Evolutionary conservation across 2,329 filamentous ascomycete genomes (phyloP).

Genomic region (Mycosphaerella sp.): DNA sequence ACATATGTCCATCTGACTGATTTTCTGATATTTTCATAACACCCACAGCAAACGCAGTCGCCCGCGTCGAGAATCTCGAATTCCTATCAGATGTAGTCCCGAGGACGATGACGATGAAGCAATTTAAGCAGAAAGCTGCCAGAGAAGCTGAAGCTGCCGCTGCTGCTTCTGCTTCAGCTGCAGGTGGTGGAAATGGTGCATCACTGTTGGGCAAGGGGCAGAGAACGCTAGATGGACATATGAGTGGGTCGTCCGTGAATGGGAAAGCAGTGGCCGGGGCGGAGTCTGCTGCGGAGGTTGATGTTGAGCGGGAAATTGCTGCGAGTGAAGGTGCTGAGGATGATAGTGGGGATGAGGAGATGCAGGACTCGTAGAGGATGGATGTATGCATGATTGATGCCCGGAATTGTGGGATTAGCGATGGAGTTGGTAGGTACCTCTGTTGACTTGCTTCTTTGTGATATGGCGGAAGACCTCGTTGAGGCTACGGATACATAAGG

Average conservation of each 20-base stretch:
- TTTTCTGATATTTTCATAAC: background rate
- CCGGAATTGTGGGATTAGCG: background rate
- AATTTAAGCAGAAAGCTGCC: conserved; percentile 57
- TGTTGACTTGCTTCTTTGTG: background rate
- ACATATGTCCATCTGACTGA: no score
- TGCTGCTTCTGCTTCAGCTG: background rate
- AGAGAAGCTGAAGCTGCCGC: conserved; percentile 20
- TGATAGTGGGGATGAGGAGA: background rate
- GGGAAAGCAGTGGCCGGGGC: background rate
- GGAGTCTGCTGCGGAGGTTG: background rate
- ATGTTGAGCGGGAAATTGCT: conserved; percentile 1
- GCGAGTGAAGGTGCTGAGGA: background rate
- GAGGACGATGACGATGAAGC: conserved; percentile 73
- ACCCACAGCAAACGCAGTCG: conserved; percentile 69
- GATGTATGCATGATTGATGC: background rate
- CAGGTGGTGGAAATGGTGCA: background rate
- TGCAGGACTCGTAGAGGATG: background rate
- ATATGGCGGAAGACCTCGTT: background rate
- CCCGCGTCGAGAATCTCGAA: conserved; percentile 86
- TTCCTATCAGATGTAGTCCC: conserved; percentile 90
- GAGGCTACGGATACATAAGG: no score
- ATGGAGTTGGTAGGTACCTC: conserved; percentile 6
- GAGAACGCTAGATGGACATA: conserved; percentile 16
- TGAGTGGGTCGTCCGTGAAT: conserved; percentile 12
- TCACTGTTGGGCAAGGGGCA: conserved; percentile 12